Evolutionary conservation across 768 basidiomycete genomes (phyloP), one percentile per base, ranked within the genome.

Genomic region (Pisolithus albus): DNA sequence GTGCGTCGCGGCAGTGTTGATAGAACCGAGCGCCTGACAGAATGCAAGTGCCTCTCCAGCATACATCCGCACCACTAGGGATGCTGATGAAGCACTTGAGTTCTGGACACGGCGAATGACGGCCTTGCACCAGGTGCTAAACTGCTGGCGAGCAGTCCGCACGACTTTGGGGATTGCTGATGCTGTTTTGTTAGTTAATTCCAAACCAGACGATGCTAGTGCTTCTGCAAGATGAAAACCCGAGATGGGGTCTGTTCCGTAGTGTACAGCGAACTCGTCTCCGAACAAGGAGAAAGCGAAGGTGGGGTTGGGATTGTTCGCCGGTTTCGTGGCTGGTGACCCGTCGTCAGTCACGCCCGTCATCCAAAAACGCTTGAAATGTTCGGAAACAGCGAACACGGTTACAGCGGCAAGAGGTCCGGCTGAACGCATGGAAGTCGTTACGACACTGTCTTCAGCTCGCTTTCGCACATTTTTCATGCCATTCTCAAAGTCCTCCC

Each of bases 171-270:
- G 61, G 6, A 19, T 43, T 28, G 62, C 10, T 47, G 5, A 58
- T 2, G 15, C 40, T 11, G 7, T 50, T 40, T 59, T 52, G 0
- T 16, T 36, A 11, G 44, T 47, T 10, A n/a, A 23, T 15, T 24
- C 43, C 37, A 24, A 26, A 36, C 11, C 41, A 16, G 52, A 42
- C 18, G 50, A 46, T 10, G 57, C 58, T 23, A 68, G 51, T 10
- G 48, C 42, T 34, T 68, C 64, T 16, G 64, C 68, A 15, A 66
- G 59, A 54, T 68, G 66, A 44, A 70, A 67, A 24, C 66, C 64
- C 2, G 54, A 50, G 5, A 68, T 47, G 11, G 66, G 62, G 47
- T 67, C 68, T 7, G 50, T 54, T 13, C 60, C 68, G 45, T 68
- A 70, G 39, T 70, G 66, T 1, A 66, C 62, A 21, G 60, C 46